Base-by-base conservation (phyloP, 164 flowering plant genomes). In the Hamamelis virginiana region DNA sequence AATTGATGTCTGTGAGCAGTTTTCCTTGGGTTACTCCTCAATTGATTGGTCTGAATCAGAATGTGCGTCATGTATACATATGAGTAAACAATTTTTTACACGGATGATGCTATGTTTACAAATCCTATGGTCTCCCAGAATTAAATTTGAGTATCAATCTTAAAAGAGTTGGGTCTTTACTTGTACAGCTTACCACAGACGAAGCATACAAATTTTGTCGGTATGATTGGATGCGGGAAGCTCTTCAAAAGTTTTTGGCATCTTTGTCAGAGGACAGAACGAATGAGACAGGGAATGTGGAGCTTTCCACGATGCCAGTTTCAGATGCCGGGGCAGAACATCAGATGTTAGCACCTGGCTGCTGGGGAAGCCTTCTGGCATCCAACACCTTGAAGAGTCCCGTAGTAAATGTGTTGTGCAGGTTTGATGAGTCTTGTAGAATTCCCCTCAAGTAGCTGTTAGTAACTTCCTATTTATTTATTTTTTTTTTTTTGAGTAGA, bases 191-290 rank as follows among this genome's bases (percentile, higher is more conserved):
- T 13, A 25, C 33, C 3, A 21, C 45, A n/a, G 66, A 69, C 12
- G 70, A 70, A 18, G 70, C 77, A 21, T 70, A 44, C 21, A 53
- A 65, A 62, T 13, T 44, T 0, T 75, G 71, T 45, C 74, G 74
- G 64, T 70, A 70, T 62, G 74, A 75, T 55, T 70, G 74, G 77
- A 70, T 70, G 71, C 51, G 44, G 52, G 71, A 75, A 9, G 74
- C 74, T 26, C 74, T 70, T 41, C 15, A 12, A 48, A 44, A 12
- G 5, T 47, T 70, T 18, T 6, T 65, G 55, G 19, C 53, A 38
- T 15, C 56, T 23, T n/a, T 74, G 19, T 2, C 58, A 19, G 48
- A 43, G 22, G 33, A 45, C 8, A 5, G 19, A 9, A 25, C 0
- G 8, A 53, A 22, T 52, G 41, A n/a, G 3, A 62, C 51, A 12